Evolutionary conservation across 352 stramenopile genomes (phyloP).

Genomic region (Phytophthora rubi): DNA sequence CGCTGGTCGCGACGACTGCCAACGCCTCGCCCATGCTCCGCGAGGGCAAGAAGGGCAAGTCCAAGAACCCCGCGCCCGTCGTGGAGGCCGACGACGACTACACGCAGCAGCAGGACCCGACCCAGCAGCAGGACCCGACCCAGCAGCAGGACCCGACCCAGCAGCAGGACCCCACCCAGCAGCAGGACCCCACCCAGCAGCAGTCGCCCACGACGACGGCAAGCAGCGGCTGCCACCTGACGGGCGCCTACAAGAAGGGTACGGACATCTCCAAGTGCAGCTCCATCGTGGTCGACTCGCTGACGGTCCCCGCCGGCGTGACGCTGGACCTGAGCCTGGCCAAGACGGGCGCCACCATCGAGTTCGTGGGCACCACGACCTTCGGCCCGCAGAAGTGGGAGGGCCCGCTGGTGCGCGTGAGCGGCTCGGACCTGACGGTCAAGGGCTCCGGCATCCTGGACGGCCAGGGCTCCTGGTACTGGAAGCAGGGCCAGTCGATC

Average conservation of each 20-base stretch:
- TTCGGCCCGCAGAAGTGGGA: conserved; percentile 39
- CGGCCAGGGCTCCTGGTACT: conserved; percentile 49
- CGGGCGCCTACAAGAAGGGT: conserved; percentile 38
- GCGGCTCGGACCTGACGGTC: conserved; percentile 35
- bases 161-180: conserved; percentile 26
- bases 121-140: conserved; percentile 24
- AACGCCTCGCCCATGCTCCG: conserved; percentile 28
- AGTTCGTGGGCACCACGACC: conserved; percentile 41
- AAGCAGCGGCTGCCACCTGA: conserved; percentile 32
- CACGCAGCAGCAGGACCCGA: conserved; percentile 24
- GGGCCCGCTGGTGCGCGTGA: conserved; percentile 39
- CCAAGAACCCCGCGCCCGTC: background rate
- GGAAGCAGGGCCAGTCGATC: conserved; percentile 38
- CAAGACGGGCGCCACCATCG: conserved; percentile 37
- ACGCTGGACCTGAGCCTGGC: conserved; percentile 41
- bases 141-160: conserved; percentile 13
- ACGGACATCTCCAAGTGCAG: conserved; percentile 38
- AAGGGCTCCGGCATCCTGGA: conserved; percentile 41
- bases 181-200: conserved; percentile 22
- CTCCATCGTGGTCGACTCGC: conserved; percentile 31
- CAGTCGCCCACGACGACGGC: conserved; percentile 1
- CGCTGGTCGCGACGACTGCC: conserved; percentile 4
- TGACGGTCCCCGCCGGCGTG: conserved; percentile 38
- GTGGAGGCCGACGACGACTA: background rate
- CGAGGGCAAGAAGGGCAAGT: conserved; percentile 11